These are phyloP conservation scores for Hirschioporus abietinus DNA, from an alignment of 768 basidiomycete species.

Conservation along the genomic window DNA sequence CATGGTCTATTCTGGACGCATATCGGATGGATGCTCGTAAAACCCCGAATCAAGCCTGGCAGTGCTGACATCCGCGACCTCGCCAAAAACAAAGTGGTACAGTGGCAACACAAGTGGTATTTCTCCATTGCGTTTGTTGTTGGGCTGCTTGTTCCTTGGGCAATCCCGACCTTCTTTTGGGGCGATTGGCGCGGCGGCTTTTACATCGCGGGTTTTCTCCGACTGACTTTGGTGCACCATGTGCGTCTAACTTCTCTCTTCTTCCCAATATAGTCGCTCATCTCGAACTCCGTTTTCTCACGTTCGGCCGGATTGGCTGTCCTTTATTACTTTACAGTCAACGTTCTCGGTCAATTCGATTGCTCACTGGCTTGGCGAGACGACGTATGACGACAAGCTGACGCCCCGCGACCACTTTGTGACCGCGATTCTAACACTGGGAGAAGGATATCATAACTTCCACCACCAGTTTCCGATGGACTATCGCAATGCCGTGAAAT, in stretches of 20 bases:
- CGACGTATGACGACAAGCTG: constrained; percentile 77
- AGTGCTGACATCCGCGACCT: constrained; percentile 47
- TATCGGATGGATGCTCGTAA: constrained; percentile 49
- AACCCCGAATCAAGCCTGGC: constrained; percentile 42
- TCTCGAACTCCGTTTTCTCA: neutral
- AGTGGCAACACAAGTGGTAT: constrained; percentile 50
- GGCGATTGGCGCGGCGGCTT: constrained; percentile 50
- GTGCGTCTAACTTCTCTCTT: constrained; percentile 22
- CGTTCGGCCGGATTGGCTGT: constrained; percentile 2
- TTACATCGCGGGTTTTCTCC: constrained; percentile 43
- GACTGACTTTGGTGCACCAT: constrained; percentile 48
- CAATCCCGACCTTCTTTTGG: constrained; percentile 45
- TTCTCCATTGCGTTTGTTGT: constrained; percentile 35
- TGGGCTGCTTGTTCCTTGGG: constrained; percentile 41
- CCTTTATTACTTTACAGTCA: constrained; percentile 37
- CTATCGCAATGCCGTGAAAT: constrained; percentile 70
- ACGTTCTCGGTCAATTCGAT: constrained; percentile 89
- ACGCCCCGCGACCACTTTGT: constrained; percentile 75
- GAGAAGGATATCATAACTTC: constrained; percentile 89
- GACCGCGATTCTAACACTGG: constrained; percentile 79
- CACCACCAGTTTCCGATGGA: constrained; percentile 85
- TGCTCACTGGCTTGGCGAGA: constrained; percentile 77
- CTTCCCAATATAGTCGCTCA: constrained; percentile 4
- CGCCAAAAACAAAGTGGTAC: constrained; percentile 37
- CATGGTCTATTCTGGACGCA: constrained; percentile 46